Base-by-base conservation (phyloP, 169 alveolate genomes). In the Cryptosporidium viatorum region DNA sequence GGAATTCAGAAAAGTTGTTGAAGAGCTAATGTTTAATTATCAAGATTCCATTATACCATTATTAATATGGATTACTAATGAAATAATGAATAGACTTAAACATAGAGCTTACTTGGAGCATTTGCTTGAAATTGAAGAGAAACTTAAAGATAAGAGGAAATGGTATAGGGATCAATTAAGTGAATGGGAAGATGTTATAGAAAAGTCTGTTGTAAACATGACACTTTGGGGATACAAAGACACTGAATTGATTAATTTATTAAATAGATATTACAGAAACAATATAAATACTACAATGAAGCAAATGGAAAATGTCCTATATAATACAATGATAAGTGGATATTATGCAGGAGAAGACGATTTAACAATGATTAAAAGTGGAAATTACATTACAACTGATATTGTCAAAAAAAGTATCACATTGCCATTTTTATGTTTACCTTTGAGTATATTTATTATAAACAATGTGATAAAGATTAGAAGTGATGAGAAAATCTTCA, bases 51-150 rank as follows among this genome's bases (percentile, higher is more conserved):
- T 71, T 29, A 2, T 21, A 8, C 85, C 85, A 26, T 51, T 71
- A 23, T 35, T 71, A 7, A 18, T 51, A 26, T 71, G 85, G 85
- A 71, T 71, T n/a, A 51, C 85, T 29, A 51, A 29, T 29, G 85
- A 71, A 14, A 71, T 71, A 16, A 51, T 45, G 41, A 55, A 52
- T 14, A n/a, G 85, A 26, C 16, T 71, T 18, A 71, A n/a, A 50
- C 85, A 71, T 33, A 48, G 85, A 51, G 85, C 85, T 6, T 71
- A 71, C 51, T 51, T 71, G 12, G 85, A 71, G 39, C 70, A 71
- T 51, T 51, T 71, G 12, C 33, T 71, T 6, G 85, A 71, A n/a
- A 71, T 71, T 18, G 70, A 71, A 33, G 69, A 51, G n/a, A 71
- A 71, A 12, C 52, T 71, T 0, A 71, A 26, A 26, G 85, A 71